These are phyloP conservation scores for Verticillium nonalfalfae DNA, from an alignment of 2,329 filamentous ascomycete species.

Conservation along the genomic window DNA sequence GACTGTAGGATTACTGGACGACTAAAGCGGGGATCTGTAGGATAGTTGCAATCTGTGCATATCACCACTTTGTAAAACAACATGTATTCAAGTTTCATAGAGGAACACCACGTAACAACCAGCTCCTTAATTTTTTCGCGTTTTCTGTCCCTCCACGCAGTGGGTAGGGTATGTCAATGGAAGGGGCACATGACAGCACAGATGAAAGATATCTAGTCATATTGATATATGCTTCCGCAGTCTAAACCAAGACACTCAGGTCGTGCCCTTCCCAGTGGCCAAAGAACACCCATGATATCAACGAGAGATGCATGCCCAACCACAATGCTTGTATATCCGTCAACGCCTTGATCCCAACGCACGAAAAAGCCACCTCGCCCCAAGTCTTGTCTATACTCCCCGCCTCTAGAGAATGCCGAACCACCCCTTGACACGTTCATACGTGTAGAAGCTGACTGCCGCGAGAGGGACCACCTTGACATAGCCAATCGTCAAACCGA, in stretches of 20 bases:
- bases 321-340: not conserved
- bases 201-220: not conserved
- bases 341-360: not conserved
- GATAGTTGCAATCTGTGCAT: not conserved
- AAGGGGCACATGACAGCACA: not conserved
- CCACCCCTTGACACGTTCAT: constrained; percentile 56
- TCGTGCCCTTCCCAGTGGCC: not conserved
- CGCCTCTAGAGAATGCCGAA: constrained; percentile 47
- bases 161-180: no score
- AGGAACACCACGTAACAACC: not conserved
- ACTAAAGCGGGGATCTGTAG: constrained; percentile 14
- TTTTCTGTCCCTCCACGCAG: not conserved
- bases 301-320: not conserved
- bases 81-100: not conserved
- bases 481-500: constrained; percentile 91
- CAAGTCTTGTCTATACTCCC: not conserved
- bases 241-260: not conserved
- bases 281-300: not conserved
- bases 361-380: not conserved
- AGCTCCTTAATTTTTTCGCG: no score
- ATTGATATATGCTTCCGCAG: not conserved
- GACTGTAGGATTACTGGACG: constrained; percentile 62
- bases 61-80: not conserved
- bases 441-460: constrained; percentile 63
- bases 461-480: constrained; percentile 88